Conservation (phyloP, 2,329 filamentous ascomycete species). For the Beauveria bassiana region DNA sequence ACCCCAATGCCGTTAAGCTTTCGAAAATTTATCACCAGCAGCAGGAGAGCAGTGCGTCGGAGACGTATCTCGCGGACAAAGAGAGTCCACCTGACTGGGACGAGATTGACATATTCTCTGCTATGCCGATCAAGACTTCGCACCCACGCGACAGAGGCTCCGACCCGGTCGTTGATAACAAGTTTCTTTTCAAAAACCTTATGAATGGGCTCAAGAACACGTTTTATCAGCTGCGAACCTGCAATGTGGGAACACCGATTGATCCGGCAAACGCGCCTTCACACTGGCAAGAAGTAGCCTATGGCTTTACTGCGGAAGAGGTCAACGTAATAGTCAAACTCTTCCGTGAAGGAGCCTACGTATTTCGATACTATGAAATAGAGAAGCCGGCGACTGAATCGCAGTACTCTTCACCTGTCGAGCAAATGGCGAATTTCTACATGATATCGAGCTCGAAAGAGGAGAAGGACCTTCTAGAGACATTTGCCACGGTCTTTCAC, state of each 20-base stretch:
- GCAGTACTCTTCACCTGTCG: conserved; percentile 72
- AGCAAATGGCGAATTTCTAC: conserved; percentile 90
- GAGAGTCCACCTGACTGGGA: conserved; percentile 87
- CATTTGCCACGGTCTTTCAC: conserved; percentile 96
- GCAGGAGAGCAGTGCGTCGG: conserved; percentile 52
- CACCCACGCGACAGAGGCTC: conserved; percentile 82
- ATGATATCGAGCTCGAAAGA: conserved; percentile 92
- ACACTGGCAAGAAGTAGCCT: conserved; percentile 94
- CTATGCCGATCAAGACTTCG: conserved; percentile 91
- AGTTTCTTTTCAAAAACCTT: conserved; percentile 93
- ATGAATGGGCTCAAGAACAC: conserved; percentile 94
- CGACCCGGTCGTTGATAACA: conserved; percentile 92
- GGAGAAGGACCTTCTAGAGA: conserved; percentile 94
- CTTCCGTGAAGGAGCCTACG: conserved; percentile 91
- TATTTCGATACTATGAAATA: conserved; percentile 94
- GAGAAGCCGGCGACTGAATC: conserved; percentile 69
- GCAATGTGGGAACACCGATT: conserved; percentile 67
- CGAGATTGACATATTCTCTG: conserved; percentile 93
- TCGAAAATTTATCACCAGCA: conserved; percentile 70
- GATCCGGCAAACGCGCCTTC: conserved; percentile 71
- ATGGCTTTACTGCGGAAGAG: conserved; percentile 94
- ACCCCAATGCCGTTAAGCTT: conserved; percentile 87
- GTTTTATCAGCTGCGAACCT: conserved; percentile 88
- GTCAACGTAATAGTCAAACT: conserved; percentile 94
- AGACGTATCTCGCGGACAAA: conserved; percentile 79